phyloP scores from a whole-genome alignment of 139 green algal genomes.

The Chlamydomonas sp. region DNA sequence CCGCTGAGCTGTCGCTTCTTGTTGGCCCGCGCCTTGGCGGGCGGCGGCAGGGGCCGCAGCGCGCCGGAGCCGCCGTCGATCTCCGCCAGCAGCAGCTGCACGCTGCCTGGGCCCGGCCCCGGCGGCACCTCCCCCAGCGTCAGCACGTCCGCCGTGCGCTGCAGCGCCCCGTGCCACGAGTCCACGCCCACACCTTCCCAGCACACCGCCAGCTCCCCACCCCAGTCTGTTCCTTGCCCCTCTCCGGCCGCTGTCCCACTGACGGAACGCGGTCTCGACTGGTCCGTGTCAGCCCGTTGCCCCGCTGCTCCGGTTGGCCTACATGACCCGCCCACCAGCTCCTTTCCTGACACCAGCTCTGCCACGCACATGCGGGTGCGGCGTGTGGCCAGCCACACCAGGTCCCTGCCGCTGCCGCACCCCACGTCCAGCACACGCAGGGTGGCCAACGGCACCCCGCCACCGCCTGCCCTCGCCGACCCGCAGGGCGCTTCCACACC shows the following conservation, averaged over 20 bases:
- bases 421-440: slow-evolving; percentile 45
- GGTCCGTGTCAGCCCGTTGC: no score
- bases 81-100: slow-evolving; percentile 9
- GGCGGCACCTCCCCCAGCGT: not conserved
- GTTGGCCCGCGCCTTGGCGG: not conserved
- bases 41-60: slow-evolving; percentile 1
- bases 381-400: slow-evolving; percentile 38
- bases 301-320: no score
- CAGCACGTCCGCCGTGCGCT: slow-evolving; percentile 30
- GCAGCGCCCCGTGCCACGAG: slow-evolving; percentile 44
- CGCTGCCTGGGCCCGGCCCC: not conserved
- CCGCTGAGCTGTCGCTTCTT: not conserved
- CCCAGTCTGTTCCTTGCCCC: not conserved
- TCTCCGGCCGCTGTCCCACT: not conserved
- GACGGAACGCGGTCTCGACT: not conserved
- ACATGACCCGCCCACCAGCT: no score
- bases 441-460: not conserved
- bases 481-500: not conserved
- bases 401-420: slow-evolving; percentile 49
- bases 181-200: slow-evolving; percentile 50
- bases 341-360: not conserved
- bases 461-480: not conserved
- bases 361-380: not conserved
- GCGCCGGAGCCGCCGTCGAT: not conserved
- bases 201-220: not conserved